Percentiles rank a stretch among this genome's conserved stretches.
Evolutionary conservation across 2,329 filamentous ascomycete genomes (phyloP).

Genomic region (Neofusicoccum sp.): DNA sequence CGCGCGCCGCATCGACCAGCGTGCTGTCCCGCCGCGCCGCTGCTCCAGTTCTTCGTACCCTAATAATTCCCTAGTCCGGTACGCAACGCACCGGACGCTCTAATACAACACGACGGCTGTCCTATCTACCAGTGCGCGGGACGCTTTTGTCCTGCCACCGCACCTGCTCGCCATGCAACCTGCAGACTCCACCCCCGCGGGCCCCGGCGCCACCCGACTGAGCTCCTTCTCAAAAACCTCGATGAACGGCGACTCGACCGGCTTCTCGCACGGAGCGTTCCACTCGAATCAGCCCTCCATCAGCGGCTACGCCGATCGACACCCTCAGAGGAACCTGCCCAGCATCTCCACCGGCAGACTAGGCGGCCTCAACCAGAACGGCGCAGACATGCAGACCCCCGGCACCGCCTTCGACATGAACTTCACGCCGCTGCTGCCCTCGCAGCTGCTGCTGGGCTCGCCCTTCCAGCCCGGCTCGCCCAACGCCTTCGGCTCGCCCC

Average conservation of each 20-base stretch:
- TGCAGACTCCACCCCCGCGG: constrained; percentile 66
- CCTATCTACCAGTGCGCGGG: constrained; percentile 75
- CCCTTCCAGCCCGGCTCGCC: constrained; percentile 96
- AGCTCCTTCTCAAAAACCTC: constrained; percentile 76
- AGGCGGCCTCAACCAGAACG: constrained; percentile 57
- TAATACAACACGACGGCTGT: constrained; percentile 78
- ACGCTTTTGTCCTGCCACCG: constrained; percentile 81
- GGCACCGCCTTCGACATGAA: constrained; percentile 96
- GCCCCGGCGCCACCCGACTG: constrained; percentile 56
- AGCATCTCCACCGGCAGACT: constrained; percentile 85
- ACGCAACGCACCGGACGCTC: constrained; percentile 54
- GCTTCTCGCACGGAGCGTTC: constrained; percentile 92
- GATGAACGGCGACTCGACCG: constrained; percentile 71
- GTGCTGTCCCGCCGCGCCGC: constrained; percentile 30
- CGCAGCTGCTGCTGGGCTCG: constrained; percentile 90
- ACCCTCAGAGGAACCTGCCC: constrained; percentile 86
- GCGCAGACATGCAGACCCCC: constrained; percentile 78
- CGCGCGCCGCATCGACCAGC: constrained; percentile 29
- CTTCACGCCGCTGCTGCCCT: constrained; percentile 93
- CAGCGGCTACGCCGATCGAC: constrained; percentile 81
- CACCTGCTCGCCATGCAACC: constrained; percentile 92
- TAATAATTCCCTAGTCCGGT: constrained; percentile 40
- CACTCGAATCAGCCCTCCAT: constrained; percentile 74
- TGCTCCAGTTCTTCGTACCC: constrained; percentile 25
- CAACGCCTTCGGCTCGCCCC: constrained; percentile 83